Evolutionary conservation across 1,284 basidiomycete genomes (phyloP), one percentile per base, ranked within the genome.

Genomic region (Moniliophthora roreri): DNA sequence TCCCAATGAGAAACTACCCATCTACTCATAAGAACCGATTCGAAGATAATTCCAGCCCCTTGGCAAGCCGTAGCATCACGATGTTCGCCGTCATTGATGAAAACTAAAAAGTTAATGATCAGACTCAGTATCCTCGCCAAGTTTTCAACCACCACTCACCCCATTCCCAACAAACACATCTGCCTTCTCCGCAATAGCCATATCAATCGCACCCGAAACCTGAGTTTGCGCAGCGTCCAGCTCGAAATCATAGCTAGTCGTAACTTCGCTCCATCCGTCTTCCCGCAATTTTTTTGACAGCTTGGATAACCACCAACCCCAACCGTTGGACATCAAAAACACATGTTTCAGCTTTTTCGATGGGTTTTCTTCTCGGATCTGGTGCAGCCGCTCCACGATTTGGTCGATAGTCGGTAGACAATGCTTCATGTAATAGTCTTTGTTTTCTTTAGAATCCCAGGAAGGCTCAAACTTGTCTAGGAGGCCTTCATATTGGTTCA

Each of bases 171-270:
- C 70, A 66, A 89, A 89, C 52, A 88, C 81, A 56, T 86, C 83
- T 0, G 85, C 81, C 47, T 78, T 70, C 60, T 85, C 76, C 0
- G 82, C 87, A 32, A 90, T 78, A 23, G 81, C 84, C 82, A 87
- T 87, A 67, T 89, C 87, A 13, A 89, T 79, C 7, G 80, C 84
- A 58, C 81, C 79, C 16, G 73, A 74, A 0, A 89, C 78, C 41
- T 82, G 73, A 21, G 68, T 69, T 61, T 87, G 81, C 49, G 77
- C 74, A 54, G 68, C 50, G 48, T 76, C 74, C 41, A 80, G 58
- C 54, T 64, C 59, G 20, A 82, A 48, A 55, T 83, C 77, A 7
- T 58, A 54, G 34, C 71, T 78, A 18, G 69, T 74, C 55, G 63
- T 67, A 28, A 86, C 62, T 49, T 74, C 74, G 13, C 66, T 65